Evolutionary conservation across 768 basidiomycete genomes (phyloP).

Genomic region (Cyclocybe cylindracea): DNA sequence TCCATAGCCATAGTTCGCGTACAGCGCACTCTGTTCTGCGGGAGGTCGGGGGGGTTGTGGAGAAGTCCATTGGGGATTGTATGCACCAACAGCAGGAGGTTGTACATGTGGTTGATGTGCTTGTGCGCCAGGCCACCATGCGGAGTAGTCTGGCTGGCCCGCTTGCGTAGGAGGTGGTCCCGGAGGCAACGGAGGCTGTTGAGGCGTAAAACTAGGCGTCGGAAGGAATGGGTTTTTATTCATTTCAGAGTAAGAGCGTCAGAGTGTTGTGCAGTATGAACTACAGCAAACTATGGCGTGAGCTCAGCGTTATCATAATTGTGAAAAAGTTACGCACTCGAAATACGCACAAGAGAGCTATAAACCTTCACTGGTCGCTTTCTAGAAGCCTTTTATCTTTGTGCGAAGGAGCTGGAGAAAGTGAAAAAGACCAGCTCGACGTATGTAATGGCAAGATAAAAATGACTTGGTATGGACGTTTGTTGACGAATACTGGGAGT

Average conservation of each 20-base stretch:
- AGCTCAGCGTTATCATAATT: background rate
- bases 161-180: constrained; percentile 75
- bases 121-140: constrained; percentile 71
- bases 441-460: background rate
- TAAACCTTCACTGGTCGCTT: no score
- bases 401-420: background rate
- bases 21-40: constrained; percentile 80
- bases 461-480: constrained; percentile 5
- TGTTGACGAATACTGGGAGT: constrained; percentile 9
- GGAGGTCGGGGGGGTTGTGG: constrained; percentile 68
- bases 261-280: constrained; percentile 1
- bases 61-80: constrained; percentile 67
- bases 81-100: constrained; percentile 49
- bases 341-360: no score
- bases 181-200: constrained; percentile 79
- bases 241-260: constrained; percentile 40
- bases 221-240: constrained; percentile 86
- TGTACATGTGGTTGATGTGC: constrained; percentile 52
- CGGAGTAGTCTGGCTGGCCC: constrained; percentile 70
- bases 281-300: background rate
- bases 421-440: constrained; percentile 4
- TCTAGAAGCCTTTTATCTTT: background rate
- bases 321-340: background rate
- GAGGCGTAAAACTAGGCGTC: constrained; percentile 65
- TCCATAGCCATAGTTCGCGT: constrained; percentile 92